phyloP scores from a whole-genome alignment of 1,284 basidiomycete genomes.

The Singerocomus inundabilis region DNA sequence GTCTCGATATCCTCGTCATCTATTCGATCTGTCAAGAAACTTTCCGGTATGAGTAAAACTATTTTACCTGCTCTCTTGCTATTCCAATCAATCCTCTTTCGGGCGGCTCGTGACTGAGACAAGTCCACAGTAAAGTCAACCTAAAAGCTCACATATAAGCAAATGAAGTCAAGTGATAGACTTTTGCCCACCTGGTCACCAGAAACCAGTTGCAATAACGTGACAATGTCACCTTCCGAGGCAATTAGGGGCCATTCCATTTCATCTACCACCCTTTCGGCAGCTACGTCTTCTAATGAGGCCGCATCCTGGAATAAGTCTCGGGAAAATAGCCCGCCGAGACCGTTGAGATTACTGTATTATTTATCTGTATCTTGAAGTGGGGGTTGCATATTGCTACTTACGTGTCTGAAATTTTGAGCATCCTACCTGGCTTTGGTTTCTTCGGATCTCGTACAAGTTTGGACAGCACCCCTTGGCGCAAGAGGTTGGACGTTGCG shows the following conservation, averaged over 20 bases:
- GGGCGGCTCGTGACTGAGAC: slow-evolving; percentile 51
- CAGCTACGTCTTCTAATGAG: slow-evolving; percentile 56
- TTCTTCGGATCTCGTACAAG: slow-evolving; percentile 60
- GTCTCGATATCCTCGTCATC: slow-evolving; percentile 82
- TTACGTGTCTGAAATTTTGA: slow-evolving; percentile 72
- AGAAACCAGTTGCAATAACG: slow-evolving; percentile 67
- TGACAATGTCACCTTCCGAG: slow-evolving; percentile 72
- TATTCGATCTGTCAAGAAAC: slow-evolving; percentile 30
- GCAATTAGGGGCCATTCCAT: slow-evolving; percentile 71
- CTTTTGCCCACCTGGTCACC: slow-evolving; percentile 54
- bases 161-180: not conserved
- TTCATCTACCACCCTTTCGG: slow-evolving; percentile 48
- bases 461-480: slow-evolving; percentile 63
- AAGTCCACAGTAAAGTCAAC: slow-evolving; percentile 68
- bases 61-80: slow-evolving; percentile 77
- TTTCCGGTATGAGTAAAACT: slow-evolving; percentile 1
- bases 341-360: slow-evolving; percentile 55
- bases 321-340: slow-evolving; percentile 60
- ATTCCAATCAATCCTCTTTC: slow-evolving; percentile 67
- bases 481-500: slow-evolving; percentile 58
- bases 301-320: slow-evolving; percentile 70
- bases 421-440: slow-evolving; percentile 60
- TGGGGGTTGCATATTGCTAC: slow-evolving; percentile 23
- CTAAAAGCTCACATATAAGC: slow-evolving; percentile 34
- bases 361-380: slow-evolving; percentile 3